Evolutionary conservation across 2,329 filamentous ascomycete species (phyloP).

Genomic region (Fusarium cyanostomum): DNA sequence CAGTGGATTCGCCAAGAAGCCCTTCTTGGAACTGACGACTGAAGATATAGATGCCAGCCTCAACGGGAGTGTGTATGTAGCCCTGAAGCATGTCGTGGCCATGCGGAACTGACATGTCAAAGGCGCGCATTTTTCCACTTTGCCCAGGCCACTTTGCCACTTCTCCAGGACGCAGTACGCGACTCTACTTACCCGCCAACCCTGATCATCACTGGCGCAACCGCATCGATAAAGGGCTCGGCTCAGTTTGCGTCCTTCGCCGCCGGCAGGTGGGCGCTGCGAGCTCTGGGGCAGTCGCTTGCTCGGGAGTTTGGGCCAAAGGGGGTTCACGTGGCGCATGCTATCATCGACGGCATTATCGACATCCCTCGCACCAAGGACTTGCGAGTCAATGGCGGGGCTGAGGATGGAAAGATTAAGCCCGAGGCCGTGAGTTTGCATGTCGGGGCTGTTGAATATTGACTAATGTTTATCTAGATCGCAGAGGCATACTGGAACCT

Average conservation of each 20-base stretch:
- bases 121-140: constrained; percentile 80
- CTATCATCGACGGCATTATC: constrained; percentile 86
- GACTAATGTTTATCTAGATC: constrained; percentile 64
- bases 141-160: constrained; percentile 74
- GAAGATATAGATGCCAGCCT: constrained; percentile 61
- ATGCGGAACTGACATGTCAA: not conserved
- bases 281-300: constrained; percentile 78
- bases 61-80: constrained; percentile 59
- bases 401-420: constrained; percentile 71
- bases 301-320: constrained; percentile 85
- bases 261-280: constrained; percentile 80
- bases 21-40: constrained; percentile 65
- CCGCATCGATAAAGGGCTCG: constrained; percentile 78
- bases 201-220: constrained; percentile 87
- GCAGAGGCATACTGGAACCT: constrained; percentile 87
- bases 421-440: constrained; percentile 72
- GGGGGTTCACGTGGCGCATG: constrained; percentile 85
- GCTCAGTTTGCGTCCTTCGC: constrained; percentile 77
- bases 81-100: fast-evolving
- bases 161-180: constrained; percentile 70
- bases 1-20: constrained; percentile 60
- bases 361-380: constrained; percentile 78
- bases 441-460: fast-evolving
- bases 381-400: constrained; percentile 54
- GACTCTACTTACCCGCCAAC: constrained; percentile 72